phyloP scores from a whole-genome alignment of 176 grass and related monocot species.

The Thalia dealbata region DNA sequence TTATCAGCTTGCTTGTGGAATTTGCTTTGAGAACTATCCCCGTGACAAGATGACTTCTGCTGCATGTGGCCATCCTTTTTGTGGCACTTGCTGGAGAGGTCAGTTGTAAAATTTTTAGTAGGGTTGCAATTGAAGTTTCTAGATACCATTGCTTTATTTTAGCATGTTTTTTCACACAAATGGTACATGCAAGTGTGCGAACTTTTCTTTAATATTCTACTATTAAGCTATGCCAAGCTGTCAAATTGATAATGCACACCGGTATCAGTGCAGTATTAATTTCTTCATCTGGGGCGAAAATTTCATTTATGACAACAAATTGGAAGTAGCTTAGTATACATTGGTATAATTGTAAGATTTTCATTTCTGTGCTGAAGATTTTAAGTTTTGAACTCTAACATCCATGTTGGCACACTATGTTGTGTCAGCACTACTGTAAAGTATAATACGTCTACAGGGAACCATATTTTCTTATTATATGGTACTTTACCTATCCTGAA shows the following conservation, averaged over 20 bases:
- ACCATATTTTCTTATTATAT: too few species aligned
- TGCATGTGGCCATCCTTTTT: conserved; percentile 95
- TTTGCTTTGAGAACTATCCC: conserved; percentile 90
- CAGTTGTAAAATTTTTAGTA: conserved; percentile 9
- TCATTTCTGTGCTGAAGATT: too few species aligned
- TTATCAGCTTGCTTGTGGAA: conserved; percentile 81
- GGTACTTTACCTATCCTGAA: too few species aligned
- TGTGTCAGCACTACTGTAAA: too few species aligned
- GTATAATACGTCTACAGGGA: too few species aligned
- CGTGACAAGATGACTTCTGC: conserved; percentile 48
- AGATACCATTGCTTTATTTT: neutral
- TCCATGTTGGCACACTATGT: too few species aligned
- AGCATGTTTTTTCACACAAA: neutral
- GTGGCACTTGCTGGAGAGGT: conserved; percentile 86
- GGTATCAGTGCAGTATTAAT: neutral
- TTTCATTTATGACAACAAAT: neutral
- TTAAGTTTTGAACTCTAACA: too few species aligned
- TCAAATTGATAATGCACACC: neutral
- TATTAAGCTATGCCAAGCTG: neutral
- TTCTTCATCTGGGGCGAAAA: neutral
- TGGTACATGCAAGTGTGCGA: neutral
- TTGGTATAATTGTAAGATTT: too few species aligned
- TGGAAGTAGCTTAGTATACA: too few species aligned
- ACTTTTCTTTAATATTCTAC: neutral
- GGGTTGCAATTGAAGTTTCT: neutral